Evolutionary conservation across 2,329 filamentous ascomycete species (phyloP), one percentile per base, ranked within the genome.

Genomic region (Xylaria sp.): DNA sequence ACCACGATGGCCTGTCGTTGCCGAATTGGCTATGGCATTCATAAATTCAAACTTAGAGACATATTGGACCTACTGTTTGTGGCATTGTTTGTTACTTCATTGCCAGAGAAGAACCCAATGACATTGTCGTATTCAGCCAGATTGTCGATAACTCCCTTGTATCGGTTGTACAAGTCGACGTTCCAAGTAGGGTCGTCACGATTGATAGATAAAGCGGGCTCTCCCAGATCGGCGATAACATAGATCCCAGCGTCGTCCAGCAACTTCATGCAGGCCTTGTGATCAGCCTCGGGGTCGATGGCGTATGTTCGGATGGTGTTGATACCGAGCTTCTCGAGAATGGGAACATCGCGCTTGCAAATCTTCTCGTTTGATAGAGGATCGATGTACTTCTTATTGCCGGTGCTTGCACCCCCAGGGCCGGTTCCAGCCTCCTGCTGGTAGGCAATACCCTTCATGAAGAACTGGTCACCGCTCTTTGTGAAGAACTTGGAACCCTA

Each of bases 91-190:
- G 89, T 88, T 49, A 93, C 90, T 77, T 93, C 90, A 76, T 93
- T 93, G 72, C 90, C 90, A 54, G 90, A 88, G 74, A 93, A 92
- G 84, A 93, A 93, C 70, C 90, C 90, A 56, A 93, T 82, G n/a
- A 86, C 85, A 77, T 93, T 93, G 73, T 83, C 83, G 79, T 91
- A 93, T 68, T 86, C 81, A 64, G 85, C 80, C 69, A 93, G 81
- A 48, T 82, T 82, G 74, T 93, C 90, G 57, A 93, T 78, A 66
- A 93, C 90, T 47, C 78, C 78, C 62, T 87, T 88, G 80, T 93
- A 93, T 67, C 88, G 87, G 19, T 81, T 77, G 77, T 88, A 92
- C 56, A 92, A 79, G 23, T 84, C 81, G 65, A 86, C 83, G 71
- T 88, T 87, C 90, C 90, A 93, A 53, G 79, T 70, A 9, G 90